Evolutionary conservation across 2,329 filamentous ascomycete genomes (phyloP).

Genomic region (Zymoseptoria pseudotritici): DNA sequence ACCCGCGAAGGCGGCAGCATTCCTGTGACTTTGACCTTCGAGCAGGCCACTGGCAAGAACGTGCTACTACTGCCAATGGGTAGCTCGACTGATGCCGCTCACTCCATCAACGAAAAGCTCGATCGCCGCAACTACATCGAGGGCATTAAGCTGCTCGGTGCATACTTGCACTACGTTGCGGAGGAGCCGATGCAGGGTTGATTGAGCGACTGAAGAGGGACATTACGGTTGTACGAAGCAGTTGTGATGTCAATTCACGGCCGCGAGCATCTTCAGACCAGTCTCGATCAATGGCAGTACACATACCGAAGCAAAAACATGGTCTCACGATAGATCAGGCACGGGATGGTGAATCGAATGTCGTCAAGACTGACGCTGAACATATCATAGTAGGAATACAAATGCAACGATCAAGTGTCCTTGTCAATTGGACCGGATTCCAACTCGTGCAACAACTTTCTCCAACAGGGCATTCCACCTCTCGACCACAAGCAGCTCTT

Average conservation of each 20-base stretch:
- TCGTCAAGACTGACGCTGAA: background rate
- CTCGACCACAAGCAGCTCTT: background rate
- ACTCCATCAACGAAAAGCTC: conserved; percentile 97
- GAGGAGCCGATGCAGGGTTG: conserved; percentile 59
- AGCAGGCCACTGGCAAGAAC: conserved; percentile 97
- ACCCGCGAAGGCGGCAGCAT: conserved; percentile 96
- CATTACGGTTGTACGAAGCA: background rate
- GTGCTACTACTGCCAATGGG: conserved; percentile 94
- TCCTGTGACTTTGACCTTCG: conserved; percentile 92
- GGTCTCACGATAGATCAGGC: background rate
- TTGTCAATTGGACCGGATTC: background rate
- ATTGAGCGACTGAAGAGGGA: background rate
- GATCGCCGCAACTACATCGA: conserved; percentile 97
- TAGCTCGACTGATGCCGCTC: conserved; percentile 88
- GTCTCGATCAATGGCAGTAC: background rate
- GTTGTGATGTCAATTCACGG: background rate
- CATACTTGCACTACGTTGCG: conserved; percentile 92
- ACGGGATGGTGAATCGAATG: background rate
- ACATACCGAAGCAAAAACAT: background rate
- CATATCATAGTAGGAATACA: background rate
- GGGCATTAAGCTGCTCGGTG: conserved; percentile 89
- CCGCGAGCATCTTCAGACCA: background rate
- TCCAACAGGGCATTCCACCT: background rate
- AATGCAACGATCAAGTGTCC: background rate
- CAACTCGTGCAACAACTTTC: background rate